Evolutionary conservation across 331 rosid species (phyloP), one percentile per base, ranked within the genome.

Genomic region (Telfairia occidentalis): DNA sequence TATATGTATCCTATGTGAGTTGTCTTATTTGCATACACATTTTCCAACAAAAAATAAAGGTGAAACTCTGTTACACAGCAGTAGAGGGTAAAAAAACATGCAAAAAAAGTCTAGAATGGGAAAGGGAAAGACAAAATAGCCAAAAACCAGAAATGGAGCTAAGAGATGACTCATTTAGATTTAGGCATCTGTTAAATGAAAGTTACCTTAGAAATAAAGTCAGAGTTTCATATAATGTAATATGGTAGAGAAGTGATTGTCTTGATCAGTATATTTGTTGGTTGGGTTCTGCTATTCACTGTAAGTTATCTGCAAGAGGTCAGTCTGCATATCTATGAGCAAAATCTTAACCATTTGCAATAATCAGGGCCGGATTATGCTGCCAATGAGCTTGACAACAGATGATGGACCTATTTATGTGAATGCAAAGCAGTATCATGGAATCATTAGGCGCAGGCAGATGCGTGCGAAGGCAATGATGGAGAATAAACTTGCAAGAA

Each of bases 351-450:
- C 73, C 32, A 26, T 71, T 59, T 77, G 60, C 40, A 48, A 78
- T 55, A 50, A 77, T 67, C 71, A 95, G 99, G 99, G 99, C 50
- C 97, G 99, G 75, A 54, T 92, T 53, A 88, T 95, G 99, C 92
- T 95, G 79, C 99, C 96, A 2, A 87, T 86, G 83, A 90, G 81
- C 86, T 77, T 89, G 88, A 79, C 91, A 75, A 77, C 90, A 4
- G 96, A 90, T 86, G 97, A 92, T 67, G 99, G 93, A 79, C 97
- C 99, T 4, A 90, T 89, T 43, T 95, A 92, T 49, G 99, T 95
- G 32, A 95, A 95, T 83, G 97, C 99, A 48, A 95, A 95, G 92
- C 99, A 95, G 80, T 95, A 95, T 83, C 89, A 84, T 77, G 97
- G 99, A 85, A 95, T 95, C 87, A 83, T 95, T 78, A 83, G 97